Evolutionary conservation across 2,329 filamentous ascomycete species (phyloP).

Genomic region (Helminthosporium solani): DNA sequence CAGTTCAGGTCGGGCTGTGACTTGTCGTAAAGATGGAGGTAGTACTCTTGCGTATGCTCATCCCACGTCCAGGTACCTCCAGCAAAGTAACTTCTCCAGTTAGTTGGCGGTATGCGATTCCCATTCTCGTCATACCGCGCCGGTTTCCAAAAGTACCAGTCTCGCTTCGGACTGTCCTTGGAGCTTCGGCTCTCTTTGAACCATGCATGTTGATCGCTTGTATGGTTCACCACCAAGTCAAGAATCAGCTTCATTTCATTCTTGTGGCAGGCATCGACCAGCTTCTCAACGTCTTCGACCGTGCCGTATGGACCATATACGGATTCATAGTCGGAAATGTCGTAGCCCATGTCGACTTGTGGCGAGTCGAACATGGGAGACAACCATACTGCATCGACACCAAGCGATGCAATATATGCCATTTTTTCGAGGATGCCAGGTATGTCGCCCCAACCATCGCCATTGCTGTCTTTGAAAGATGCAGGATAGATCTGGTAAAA

Average conservation of each 20-base stretch:
- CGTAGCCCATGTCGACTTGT: conserved; percentile 70
- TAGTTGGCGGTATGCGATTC: conserved; percentile 60
- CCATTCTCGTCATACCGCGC: conserved; percentile 55
- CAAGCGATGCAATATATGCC: conserved; percentile 56
- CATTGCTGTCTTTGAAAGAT: conserved; percentile 54
- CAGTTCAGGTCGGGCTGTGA: conserved; percentile 53
- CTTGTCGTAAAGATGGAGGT: conserved; percentile 49
- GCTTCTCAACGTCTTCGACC: conserved; percentile 62
- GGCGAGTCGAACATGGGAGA: conserved; percentile 67
- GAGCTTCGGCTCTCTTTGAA: conserved; percentile 66
- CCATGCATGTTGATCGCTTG: conserved; percentile 70
- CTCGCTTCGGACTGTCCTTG: conserved; percentile 62
- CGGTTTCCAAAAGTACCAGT: conserved; percentile 72
- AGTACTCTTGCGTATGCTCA: conserved; percentile 50
- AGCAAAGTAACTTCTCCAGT: conserved; percentile 46
- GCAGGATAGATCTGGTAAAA: conserved; percentile 51
- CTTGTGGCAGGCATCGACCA: conserved; percentile 61
- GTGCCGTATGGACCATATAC: conserved; percentile 68
- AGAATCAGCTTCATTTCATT: conserved; percentile 70
- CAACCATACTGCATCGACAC: conserved; percentile 66
- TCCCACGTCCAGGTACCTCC: conserved; percentile 49
- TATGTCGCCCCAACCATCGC: conserved; percentile 62
- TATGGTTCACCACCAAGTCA: conserved; percentile 78
- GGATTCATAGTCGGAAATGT: conserved; percentile 66
- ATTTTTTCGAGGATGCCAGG: conserved; percentile 64